A percentile compares a stretch with the other conserved stretches of the same genome.
Evolutionary conservation across 495 filamentous ascomycete species (phyloP).

Genomic region (Aspergillus bertholletiae): DNA sequence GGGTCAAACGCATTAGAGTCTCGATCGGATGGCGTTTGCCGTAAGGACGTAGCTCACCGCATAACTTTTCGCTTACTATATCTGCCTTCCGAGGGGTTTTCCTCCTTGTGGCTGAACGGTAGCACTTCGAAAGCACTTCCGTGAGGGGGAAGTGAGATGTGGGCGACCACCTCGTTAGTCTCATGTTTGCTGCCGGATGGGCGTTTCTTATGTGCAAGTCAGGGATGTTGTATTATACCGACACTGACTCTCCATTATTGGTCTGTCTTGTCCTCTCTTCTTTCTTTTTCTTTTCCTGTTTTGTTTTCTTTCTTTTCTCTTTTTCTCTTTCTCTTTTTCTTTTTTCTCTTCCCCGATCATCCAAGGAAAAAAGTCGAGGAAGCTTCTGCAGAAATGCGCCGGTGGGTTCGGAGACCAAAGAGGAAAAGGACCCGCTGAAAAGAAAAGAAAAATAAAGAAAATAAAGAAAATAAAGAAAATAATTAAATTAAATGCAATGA

Average conservation of each 20-base stretch:
- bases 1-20: conserved; percentile 1
- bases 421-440: no score
- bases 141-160: conserved; percentile 19
- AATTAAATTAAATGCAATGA: no score
- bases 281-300: no score
- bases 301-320: background rate
- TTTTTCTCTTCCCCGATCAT: no score
- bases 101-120: conserved; percentile 2
- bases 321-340: background rate
- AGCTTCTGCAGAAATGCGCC: no score
- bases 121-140: conserved; percentile 7
- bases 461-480: no score
- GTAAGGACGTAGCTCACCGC: conserved; percentile 57
- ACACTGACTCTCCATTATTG: conserved; percentile 3
- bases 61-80: conserved; percentile 57
- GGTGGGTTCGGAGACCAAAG: no score
- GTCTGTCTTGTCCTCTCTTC: background rate
- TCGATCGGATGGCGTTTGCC: no score
- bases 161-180: conserved; percentile 9
- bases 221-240: background rate
- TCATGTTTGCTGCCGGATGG: background rate
- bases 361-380: no score
- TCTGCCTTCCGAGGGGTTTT: conserved; percentile 17
- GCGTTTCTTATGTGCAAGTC: background rate
- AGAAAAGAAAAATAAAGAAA: no score